Evolutionary conservation across 306 rosid genomes (phyloP).

Genomic region (Pueraria montana): DNA sequence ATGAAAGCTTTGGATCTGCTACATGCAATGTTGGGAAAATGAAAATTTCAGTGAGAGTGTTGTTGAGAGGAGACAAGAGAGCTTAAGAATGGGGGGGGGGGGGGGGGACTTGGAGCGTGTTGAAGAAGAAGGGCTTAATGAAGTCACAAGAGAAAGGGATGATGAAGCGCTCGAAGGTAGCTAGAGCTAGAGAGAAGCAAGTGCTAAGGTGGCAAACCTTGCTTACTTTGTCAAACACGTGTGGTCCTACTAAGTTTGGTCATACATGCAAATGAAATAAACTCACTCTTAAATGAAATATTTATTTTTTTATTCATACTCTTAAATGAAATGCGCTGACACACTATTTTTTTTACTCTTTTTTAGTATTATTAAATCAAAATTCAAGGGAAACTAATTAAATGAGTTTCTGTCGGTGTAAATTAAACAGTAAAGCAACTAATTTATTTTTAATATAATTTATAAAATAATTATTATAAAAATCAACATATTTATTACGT

Average conservation of each 20-base stretch:
- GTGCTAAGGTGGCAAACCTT: slow-evolving; percentile 38
- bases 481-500: too few relatives aligned
- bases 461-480: too few relatives aligned
- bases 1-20: slow-evolving; percentile 37
- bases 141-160: slow-evolving; percentile 27
- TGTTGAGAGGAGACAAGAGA: neutral
- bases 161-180: neutral
- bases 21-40: neutral
- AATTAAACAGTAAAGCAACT: too few relatives aligned
- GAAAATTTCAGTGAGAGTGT: neutral
- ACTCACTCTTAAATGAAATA: neutral
- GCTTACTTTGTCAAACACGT: slow-evolving; percentile 27
- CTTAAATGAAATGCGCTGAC: neutral
- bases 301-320: neutral
- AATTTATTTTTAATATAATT: too few relatives aligned
- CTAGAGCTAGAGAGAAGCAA: neutral
- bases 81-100: neutral
- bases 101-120: neutral
- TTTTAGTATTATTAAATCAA: neutral
- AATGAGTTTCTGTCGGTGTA: neutral
- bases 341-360: neutral
- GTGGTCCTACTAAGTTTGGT: slow-evolving; percentile 22
- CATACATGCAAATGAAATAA: slow-evolving; percentile 17
- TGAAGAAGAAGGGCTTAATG: slow-evolving; percentile 3
- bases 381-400: neutral